phyloP scores from a whole-genome alignment of 768 basidiomycete genomes.

The Tulasnella calospora region DNA sequence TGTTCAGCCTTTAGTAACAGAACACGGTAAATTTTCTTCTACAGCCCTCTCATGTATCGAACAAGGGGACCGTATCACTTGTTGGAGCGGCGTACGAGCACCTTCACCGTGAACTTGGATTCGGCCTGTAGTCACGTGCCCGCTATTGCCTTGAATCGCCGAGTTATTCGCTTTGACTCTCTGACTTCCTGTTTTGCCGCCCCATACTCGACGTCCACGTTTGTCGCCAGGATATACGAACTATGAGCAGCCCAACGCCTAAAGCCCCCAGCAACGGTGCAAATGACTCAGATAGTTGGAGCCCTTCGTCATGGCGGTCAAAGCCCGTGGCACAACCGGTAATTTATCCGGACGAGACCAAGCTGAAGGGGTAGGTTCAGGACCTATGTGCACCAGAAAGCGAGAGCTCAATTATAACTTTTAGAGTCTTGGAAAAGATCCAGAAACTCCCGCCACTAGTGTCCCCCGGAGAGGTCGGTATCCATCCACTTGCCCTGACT shows the following conservation, averaged over 20 bases:
- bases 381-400: neutral
- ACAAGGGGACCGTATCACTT: too few species aligned
- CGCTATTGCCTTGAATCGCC: neutral
- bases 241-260: neutral
- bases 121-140: neutral
- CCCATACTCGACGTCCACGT: neutral
- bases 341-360: slow-evolving; percentile 57
- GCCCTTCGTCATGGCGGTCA: slow-evolving; percentile 71
- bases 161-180: neutral
- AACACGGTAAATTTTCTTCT: too few species aligned
- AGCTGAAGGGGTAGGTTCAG: neutral
- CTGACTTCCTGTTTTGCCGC: neutral
- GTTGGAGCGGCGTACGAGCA: too few species aligned
- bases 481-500: neutral
- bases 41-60: too few species aligned
- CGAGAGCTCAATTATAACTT: slow-evolving; percentile 1
- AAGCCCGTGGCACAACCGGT: slow-evolving; percentile 73
- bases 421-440: slow-evolving; percentile 75
- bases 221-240: neutral
- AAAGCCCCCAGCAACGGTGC: neutral
- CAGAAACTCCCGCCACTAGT: slow-evolving; percentile 80
- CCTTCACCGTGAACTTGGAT: too few species aligned
- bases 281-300: slow-evolving; percentile 51
- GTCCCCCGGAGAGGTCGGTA: slow-evolving; percentile 78
- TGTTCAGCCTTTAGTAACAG: too few species aligned